Percentiles rank a stretch among this genome's conserved stretches.
Conservation (phyloP, 106 monocot species). For the Platanthera zijinensis region DNA sequence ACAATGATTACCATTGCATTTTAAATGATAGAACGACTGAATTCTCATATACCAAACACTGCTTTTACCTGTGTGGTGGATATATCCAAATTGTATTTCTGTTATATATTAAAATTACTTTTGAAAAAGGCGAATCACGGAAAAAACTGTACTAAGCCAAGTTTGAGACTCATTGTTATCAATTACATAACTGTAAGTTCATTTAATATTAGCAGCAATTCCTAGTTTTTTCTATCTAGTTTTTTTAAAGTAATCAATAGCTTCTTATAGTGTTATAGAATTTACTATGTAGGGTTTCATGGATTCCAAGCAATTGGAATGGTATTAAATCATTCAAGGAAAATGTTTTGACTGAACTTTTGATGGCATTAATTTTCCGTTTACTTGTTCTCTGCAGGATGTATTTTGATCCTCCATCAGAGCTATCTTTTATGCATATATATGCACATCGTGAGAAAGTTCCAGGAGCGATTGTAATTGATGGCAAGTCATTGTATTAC, state of each 20-base stretch:
- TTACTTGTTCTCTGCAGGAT: conserved; percentile 30
- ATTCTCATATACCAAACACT: too few species aligned
- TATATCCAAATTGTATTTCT: background rate
- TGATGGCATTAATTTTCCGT: background rate
- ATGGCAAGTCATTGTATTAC: conserved; percentile 41
- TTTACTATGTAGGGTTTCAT: background rate
- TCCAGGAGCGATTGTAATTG: conserved; percentile 78
- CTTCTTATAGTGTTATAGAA: background rate
- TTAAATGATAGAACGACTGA: too few species aligned
- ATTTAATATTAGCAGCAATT: background rate
- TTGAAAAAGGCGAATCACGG: background rate
- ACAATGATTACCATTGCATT: too few species aligned
- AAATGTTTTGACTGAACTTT: background rate
- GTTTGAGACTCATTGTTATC: background rate
- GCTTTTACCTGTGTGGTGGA: background rate
- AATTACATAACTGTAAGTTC: background rate
- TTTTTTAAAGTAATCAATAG: background rate
- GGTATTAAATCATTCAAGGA: background rate
- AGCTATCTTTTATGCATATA: conserved; percentile 70
- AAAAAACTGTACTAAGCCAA: background rate
- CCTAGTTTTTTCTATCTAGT: background rate
- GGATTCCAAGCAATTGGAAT: background rate
- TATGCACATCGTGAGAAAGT: conserved; percentile 61
- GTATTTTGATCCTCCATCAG: conserved; percentile 33
- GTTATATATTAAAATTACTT: background rate